These are phyloP conservation scores for Fusarium tjaetaba DNA, from an alignment of 2,329 filamentous ascomycete species.

Conservation along the genomic window DNA sequence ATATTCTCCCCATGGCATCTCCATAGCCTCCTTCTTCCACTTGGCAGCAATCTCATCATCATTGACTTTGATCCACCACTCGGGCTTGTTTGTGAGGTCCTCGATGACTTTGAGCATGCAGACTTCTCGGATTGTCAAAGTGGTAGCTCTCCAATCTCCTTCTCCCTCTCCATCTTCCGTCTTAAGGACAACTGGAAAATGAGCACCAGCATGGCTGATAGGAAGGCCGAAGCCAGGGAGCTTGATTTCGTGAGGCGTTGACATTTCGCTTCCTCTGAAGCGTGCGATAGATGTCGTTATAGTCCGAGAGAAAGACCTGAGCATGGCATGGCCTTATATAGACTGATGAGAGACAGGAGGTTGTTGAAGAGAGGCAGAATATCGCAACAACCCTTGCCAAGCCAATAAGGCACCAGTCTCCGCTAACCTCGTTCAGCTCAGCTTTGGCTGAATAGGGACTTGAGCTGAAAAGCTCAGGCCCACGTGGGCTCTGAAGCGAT, in stretches of 20 bases:
- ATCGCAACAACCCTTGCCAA: neutral
- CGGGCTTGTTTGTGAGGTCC: constrained; percentile 48
- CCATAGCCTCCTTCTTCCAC: constrained; percentile 46
- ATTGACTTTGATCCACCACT: constrained; percentile 49
- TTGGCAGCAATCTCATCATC: constrained; percentile 40
- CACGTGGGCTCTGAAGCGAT: neutral
- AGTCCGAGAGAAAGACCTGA: neutral
- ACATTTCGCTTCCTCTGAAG: neutral
- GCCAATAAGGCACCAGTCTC: constrained; percentile 20
- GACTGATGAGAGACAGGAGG: neutral
- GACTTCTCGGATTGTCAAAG: constrained; percentile 45
- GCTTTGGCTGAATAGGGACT: neutral
- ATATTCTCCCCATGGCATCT: constrained; percentile 44
- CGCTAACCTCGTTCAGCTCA: neutral
- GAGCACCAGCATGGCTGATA: constrained; percentile 1
- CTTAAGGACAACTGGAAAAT: constrained; percentile 39
- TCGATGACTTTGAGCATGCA: constrained; percentile 49
- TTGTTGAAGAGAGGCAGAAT: neutral
- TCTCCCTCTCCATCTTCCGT: neutral
- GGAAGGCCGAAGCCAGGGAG: constrained; percentile 45
- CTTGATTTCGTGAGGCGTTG: neutral
- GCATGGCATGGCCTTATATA: neutral
- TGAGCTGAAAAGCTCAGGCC: neutral
- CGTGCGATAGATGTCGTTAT: neutral
- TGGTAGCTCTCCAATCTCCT: constrained; percentile 39